Evolutionary conservation across 345 rosid genomes (phyloP), one percentile per base, ranked within the genome.

Genomic region (Moricandia moricandioides): DNA sequence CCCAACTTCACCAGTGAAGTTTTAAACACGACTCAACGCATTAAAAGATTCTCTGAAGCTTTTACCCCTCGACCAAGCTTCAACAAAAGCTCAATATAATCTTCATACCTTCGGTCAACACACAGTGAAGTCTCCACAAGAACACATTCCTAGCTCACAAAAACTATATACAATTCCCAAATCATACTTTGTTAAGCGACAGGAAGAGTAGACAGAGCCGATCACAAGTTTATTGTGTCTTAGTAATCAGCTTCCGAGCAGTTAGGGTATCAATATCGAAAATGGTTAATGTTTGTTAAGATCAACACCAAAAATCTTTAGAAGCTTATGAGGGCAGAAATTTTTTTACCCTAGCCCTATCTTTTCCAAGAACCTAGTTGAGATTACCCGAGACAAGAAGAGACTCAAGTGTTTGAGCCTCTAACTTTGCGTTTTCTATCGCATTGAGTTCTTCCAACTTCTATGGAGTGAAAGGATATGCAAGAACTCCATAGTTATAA

Each of bases 391-490:
- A 76, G 69, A 88, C 86, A 76, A 89, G 75, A 79, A 88, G 16
- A 8, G 86, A 88, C 77, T 88, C 83, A 2, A 89, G 79, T 8
- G 96, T 86, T 78, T 86, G 87, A n/a, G 87, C 69, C 73, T 79
- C 88, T 64, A 67, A 40, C 70, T 70, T 84, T 8, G 86, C 88
- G 73, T 84, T 83, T 62, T 80, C 84, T 40, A 83, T 71, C 77
- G 75, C 91, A 65, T 79, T 79, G 67, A 88, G 84, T 84, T 85
- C 91, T 4, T 57, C 83, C 70, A 87, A 82, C 84, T 84, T 89
- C 74, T 86, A 87, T 0, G 85, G 86, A 8, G 87, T 79, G 78
- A 91, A 91, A 34, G 98, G 96, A 73, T 84, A 91, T 7, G 93
- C 91, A 65, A 72, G 62, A 55, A 56, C 40, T 17, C 94, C 94